A percentile compares a stretch with the other conserved stretches of the same genome.
Conservation (phyloP, 495 filamentous ascomycete genomes). For the Corynascus novoguineensis region DNA sequence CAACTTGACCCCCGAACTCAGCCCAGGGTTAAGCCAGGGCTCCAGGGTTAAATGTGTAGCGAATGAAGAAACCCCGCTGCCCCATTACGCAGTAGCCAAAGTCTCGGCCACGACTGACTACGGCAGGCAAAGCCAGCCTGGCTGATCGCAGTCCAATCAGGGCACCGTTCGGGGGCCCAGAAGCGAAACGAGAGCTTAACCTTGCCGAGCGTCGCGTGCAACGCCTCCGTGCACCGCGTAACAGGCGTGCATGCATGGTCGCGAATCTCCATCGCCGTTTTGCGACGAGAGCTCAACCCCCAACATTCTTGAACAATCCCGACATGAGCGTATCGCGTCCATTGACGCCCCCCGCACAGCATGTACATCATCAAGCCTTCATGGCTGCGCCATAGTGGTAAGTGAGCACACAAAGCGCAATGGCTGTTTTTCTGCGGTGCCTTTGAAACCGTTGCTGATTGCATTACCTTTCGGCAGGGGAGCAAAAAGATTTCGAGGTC, state of each 20-base stretch:
- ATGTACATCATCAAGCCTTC: slow-evolving; percentile 91
- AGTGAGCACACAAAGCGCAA: slow-evolving; percentile 18
- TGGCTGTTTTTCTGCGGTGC: neutral
- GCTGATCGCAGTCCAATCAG: neutral
- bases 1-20: no score
- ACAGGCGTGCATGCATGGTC: neutral
- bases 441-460: slow-evolving; percentile 17
- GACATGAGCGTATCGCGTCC: slow-evolving; percentile 28
- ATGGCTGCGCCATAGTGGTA: slow-evolving; percentile 90
- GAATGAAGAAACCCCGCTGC: no score
- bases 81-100: no score
- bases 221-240: slow-evolving; percentile 13
- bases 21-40: no score
- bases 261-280: slow-evolving; percentile 5
- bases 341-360: slow-evolving; percentile 17
- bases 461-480: slow-evolving; percentile 49
- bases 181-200: no score
- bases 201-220: neutral
- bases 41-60: no score
- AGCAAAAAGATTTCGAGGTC: slow-evolving; percentile 95
- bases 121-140: neutral
- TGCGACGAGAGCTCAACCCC: neutral
- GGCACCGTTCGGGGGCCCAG: neutral
- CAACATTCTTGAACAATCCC: slow-evolving; percentile 13
- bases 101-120: neutral